Base-by-base conservation (phyloP, 1,284 basidiomycete species). In the Sporisorium iseilematis-ciliati region DNA sequence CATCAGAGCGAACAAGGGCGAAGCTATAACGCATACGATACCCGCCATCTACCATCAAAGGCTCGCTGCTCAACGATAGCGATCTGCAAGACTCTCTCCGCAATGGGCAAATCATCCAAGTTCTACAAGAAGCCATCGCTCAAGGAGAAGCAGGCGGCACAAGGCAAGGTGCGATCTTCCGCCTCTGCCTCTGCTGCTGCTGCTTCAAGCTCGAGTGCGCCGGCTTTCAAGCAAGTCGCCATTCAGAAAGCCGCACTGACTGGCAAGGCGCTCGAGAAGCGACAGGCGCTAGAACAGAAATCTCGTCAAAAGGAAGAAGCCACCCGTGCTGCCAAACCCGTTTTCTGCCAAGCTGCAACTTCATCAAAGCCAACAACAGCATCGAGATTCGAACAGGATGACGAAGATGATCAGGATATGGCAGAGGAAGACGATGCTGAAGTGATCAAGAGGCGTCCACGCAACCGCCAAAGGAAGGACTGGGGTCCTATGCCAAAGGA, bases 91-190 rank as follows among this genome's bases (percentile, higher is more conserved):
- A 41, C 21, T n/a, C 8, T 4, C 7, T 7, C 18, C 54, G 46
- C 33, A 7, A 77, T 77, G 75, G 75, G 75, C 64, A 74, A 70
- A 45, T 70, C 75, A 20, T 65, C 71, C 23, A 77, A 77, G 48
- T 74, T 77, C 56, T 77, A 74, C 65, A 77, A 77, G 67, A 74
- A 73, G 57, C 67, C 75, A 6, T 63, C 75, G 40, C 71, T 77
- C 48, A 77, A 74, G 42, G 66, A 77, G 55, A 70, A 68, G 67
- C 71, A 77, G 41, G 51, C 65, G 12, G 58, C 51, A 11, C 52
- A 59, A n/a, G 71, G 64, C 33, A 77, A 68, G 60, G 26, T 43
- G 40, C 70, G 70, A 45, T 70, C 75, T 3, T 73, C 66, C 1
- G 49, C 60, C 10, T 61, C 51, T 7, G 31, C 57, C 14, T 64